Conservation (phyloP, 768 basidiomycete species). For the Rhodocollybia butyracea region DNA sequence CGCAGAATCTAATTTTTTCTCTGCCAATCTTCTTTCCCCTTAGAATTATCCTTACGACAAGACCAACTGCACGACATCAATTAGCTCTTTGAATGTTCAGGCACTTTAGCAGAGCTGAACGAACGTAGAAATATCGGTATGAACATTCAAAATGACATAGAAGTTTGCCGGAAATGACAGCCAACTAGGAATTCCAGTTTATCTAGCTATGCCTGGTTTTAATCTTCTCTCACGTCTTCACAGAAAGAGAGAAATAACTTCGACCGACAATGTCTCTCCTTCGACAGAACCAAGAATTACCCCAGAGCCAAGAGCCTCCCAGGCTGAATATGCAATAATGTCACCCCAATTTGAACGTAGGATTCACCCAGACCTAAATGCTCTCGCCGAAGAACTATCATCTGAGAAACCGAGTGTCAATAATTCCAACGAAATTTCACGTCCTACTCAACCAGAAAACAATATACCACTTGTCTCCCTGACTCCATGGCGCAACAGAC, state of each 20-base stretch:
- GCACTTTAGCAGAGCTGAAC: conserved; percentile 5
- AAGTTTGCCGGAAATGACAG: conserved; percentile 3
- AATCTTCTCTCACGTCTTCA: not conserved
- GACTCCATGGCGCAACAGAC: conserved; percentile 5
- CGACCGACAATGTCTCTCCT: not conserved
- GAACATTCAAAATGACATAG: not conserved
- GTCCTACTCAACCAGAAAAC: not conserved
- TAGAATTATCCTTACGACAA: not conserved
- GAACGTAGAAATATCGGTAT: conserved; percentile 4
- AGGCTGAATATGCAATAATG: not conserved
- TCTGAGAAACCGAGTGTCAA: too few relatives aligned
- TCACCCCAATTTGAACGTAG: conserved; percentile 2
- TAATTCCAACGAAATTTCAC: not conserved
- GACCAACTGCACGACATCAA: not conserved
- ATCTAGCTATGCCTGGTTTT: conserved; percentile 1
- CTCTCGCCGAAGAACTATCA: conserved; percentile 5
- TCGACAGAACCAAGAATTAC: not conserved
- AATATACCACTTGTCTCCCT: not conserved
- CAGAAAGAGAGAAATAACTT: not conserved
- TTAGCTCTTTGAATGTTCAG: not conserved
- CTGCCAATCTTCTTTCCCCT: not conserved
- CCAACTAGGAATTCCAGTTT: too few relatives aligned
- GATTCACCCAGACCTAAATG: conserved; percentile 8
- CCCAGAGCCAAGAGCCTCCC: not conserved
- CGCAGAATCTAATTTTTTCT: too few relatives aligned